Evolutionary conservation across 768 basidiomycete species (phyloP).

Genomic region (Piloderma croceum): DNA sequence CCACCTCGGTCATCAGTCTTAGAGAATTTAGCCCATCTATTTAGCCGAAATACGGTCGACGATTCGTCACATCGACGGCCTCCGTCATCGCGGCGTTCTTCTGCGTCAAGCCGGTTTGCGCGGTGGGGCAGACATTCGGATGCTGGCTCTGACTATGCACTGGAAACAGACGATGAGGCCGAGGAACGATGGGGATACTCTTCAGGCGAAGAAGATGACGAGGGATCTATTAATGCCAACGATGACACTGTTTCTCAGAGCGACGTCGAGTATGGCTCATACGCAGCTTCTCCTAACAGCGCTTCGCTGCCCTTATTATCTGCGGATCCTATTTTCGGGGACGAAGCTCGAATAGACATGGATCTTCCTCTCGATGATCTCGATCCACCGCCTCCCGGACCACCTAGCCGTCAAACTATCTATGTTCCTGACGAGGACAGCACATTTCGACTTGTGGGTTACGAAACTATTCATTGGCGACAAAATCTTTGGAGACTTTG

Average conservation of each 20-base stretch:
- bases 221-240: slow-evolving; percentile 38
- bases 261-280: slow-evolving; percentile 69
- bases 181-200: slow-evolving; percentile 90
- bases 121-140: slow-evolving; percentile 50
- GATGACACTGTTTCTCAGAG: slow-evolving; percentile 45
- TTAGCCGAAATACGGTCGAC: slow-evolving; percentile 43
- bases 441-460: slow-evolving; percentile 82
- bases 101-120: slow-evolving; percentile 45
- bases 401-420: slow-evolving; percentile 81
- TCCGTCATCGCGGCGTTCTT: slow-evolving; percentile 55
- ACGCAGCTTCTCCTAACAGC: slow-evolving; percentile 52
- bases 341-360: slow-evolving; percentile 80
- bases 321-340: slow-evolving; percentile 76
- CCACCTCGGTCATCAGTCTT: slow-evolving; percentile 41
- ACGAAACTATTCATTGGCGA: slow-evolving; percentile 61
- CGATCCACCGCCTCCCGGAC: slow-evolving; percentile 72
- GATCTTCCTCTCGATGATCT: slow-evolving; percentile 49
- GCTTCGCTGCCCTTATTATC: slow-evolving; percentile 60
- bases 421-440: slow-evolving; percentile 87
- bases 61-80: slow-evolving; percentile 40
- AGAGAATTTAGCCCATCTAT: slow-evolving; percentile 63
- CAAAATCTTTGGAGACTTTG: slow-evolving; percentile 64
- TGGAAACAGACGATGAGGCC: slow-evolving; percentile 49
- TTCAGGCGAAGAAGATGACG: slow-evolving; percentile 78
- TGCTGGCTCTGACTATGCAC: slow-evolving; percentile 52